These are phyloP conservation scores for Jackrogersella multiformis DNA, from an alignment of 495 filamentous ascomycete species.

Conservation along the genomic window DNA sequence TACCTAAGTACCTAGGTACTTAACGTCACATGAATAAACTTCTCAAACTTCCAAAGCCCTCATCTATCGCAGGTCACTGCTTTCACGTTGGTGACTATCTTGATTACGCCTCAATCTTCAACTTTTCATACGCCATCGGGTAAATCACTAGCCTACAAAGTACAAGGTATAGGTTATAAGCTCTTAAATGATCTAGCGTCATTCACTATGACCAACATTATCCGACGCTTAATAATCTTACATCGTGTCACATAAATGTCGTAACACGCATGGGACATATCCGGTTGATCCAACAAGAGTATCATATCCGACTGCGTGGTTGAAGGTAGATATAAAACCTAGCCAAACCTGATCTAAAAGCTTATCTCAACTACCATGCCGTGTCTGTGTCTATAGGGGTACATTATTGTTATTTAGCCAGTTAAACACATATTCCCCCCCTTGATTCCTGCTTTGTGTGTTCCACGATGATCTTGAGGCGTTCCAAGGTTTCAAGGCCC, in stretches of 20 bases:
- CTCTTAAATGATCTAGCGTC: not conserved
- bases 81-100: no score
- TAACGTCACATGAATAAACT: no score
- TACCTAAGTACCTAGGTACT: not conserved
- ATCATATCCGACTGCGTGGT: slow-evolving; percentile 4
- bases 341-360: slow-evolving; percentile 12
- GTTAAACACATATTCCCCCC: not conserved
- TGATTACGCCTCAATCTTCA: not conserved
- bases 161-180: not conserved
- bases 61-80: no score
- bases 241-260: not conserved
- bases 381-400: not conserved
- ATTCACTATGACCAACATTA: not conserved
- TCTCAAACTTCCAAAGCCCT: no score
- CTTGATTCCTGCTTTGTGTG: not conserved
- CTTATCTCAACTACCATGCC: slow-evolving; percentile 24
- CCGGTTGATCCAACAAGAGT: slow-evolving; percentile 1
- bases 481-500: not conserved
- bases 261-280: not conserved
- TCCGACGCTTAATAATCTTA: not conserved
- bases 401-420: not conserved
- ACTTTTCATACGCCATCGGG: not conserved
- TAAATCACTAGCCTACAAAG: not conserved
- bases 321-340: not conserved
- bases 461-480: slow-evolving; percentile 1